Evolutionary conservation across 225 moss, liverwort and hornwort species (phyloP).

Genomic region (Ulota crispa): DNA sequence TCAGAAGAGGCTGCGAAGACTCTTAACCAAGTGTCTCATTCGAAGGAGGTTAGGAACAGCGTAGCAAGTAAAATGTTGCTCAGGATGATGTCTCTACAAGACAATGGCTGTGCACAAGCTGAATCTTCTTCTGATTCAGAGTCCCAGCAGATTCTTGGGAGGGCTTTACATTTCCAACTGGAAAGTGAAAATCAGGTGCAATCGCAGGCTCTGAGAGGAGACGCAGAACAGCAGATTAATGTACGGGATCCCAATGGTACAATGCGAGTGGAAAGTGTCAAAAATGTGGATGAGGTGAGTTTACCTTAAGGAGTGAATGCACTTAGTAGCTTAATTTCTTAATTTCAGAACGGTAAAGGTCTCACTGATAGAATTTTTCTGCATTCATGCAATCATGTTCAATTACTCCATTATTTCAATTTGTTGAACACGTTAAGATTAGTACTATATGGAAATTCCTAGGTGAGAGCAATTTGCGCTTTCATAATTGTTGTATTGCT

Average conservation of each 20-base stretch:
- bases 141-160: conserved; percentile 33
- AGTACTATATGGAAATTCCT: not conserved
- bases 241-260: conserved; percentile 26
- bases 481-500: conserved; percentile 13
- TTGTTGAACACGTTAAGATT: not conserved
- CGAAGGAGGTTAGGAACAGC: conserved; percentile 54
- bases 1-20: conserved; percentile 47
- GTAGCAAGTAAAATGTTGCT: conserved; percentile 46
- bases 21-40: conserved; percentile 48
- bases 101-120: conserved; percentile 24
- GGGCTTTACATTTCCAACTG: conserved; percentile 53
- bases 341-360: not conserved
- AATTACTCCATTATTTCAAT: too few relatives aligned
- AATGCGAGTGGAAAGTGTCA: conserved; percentile 24
- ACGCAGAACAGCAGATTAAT: conserved; percentile 29
- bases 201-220: conserved; percentile 31
- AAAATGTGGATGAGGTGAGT: conserved; percentile 38
- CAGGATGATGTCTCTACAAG: conserved; percentile 45
- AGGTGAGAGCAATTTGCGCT: not conserved
- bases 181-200: conserved; percentile 42
- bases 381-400: not conserved
- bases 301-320: not conserved
- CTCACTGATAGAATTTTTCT: not conserved
- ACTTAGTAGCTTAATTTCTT: not conserved
- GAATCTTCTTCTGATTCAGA: conserved; percentile 31